Evolutionary conservation across 495 filamentous ascomycete genomes (phyloP).

Genomic region (Aspergillus egyptiacus): DNA sequence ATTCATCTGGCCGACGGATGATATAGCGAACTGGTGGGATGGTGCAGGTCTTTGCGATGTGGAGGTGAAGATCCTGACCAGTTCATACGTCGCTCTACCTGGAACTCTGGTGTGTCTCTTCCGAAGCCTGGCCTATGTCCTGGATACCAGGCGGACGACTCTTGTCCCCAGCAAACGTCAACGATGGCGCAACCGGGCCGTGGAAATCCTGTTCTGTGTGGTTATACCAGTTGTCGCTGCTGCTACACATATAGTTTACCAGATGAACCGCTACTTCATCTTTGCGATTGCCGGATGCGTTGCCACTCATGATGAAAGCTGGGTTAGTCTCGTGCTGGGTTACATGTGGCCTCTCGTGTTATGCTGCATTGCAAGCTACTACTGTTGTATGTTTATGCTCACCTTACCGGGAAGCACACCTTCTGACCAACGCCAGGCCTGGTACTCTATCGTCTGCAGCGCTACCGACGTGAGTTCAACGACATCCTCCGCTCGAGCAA

Average conservation of each 20-base stretch:
- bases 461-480: slow-evolving; percentile 57
- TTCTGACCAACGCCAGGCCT: slow-evolving; percentile 40
- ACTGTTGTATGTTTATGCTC: slow-evolving; percentile 56
- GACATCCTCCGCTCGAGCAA: slow-evolving; percentile 51
- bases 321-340: slow-evolving; percentile 61
- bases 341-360: slow-evolving; percentile 63
- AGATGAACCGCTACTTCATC: slow-evolving; percentile 65
- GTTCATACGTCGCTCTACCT: slow-evolving; percentile 58
- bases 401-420: neutral
- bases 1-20: slow-evolving; percentile 72
- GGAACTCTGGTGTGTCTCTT: slow-evolving; percentile 61
- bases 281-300: slow-evolving; percentile 69
- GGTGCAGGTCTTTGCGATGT: slow-evolving; percentile 80
- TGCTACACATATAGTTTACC: slow-evolving; percentile 61
- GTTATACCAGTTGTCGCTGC: slow-evolving; percentile 60
- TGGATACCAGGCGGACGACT: slow-evolving; percentile 59
- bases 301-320: slow-evolving; percentile 58
- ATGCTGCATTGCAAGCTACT: slow-evolving; percentile 56
- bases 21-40: slow-evolving; percentile 61
- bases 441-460: slow-evolving; percentile 60
- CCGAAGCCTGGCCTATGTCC: slow-evolving; percentile 59
- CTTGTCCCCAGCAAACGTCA: slow-evolving; percentile 49
- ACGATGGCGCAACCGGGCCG: slow-evolving; percentile 43
- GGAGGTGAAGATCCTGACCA: slow-evolving; percentile 63
- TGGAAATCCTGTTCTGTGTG: slow-evolving; percentile 66